phyloP scores from a whole-genome alignment of 805 yeast species.

The Blastobotrys peoriensis region DNA sequence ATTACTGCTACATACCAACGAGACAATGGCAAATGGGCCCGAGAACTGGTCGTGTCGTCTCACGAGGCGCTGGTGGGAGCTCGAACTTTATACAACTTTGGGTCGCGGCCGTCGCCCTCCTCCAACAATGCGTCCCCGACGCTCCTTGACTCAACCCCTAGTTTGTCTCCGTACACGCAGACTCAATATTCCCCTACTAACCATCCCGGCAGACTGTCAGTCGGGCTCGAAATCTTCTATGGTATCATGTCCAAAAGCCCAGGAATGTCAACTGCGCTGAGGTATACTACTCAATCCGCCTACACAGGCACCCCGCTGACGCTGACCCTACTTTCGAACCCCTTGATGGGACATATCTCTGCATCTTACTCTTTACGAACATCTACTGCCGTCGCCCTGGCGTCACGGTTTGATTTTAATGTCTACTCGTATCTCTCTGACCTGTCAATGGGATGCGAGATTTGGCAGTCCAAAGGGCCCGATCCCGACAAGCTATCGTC shows the following conservation, averaged over 20 bases:
- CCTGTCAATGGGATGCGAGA: conserved; percentile 77
- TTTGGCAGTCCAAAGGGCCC: conserved; percentile 40
- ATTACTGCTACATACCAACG: conserved; percentile 49
- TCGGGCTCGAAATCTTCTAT: conserved; percentile 88
- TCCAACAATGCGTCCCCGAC: neutral
- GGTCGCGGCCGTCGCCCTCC: conserved; percentile 12
- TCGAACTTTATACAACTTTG: conserved; percentile 66
- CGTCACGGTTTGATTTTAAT: conserved; percentile 84
- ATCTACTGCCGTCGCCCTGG: conserved; percentile 60
- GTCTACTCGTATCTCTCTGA: conserved; percentile 86
- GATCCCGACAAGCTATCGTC: conserved; percentile 42
- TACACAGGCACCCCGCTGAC: conserved; percentile 87
- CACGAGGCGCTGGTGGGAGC: conserved; percentile 80
- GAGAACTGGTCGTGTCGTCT: conserved; percentile 75
- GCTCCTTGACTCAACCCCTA: neutral
- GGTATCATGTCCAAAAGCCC: conserved; percentile 82
- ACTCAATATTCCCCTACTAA: conserved; percentile 1
- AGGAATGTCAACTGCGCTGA: conserved; percentile 75
- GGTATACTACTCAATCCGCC: conserved; percentile 81
- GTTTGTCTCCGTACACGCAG: conserved; percentile 4
- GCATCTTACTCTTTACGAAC: conserved; percentile 85
- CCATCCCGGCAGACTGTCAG: conserved; percentile 48
- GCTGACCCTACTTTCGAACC: conserved; percentile 80
- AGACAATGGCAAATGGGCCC: conserved; percentile 54
- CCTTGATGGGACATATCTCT: conserved; percentile 81